Evolutionary conservation across 441 rosid genomes (phyloP).

Genomic region (Adansonia rubrostipa): DNA sequence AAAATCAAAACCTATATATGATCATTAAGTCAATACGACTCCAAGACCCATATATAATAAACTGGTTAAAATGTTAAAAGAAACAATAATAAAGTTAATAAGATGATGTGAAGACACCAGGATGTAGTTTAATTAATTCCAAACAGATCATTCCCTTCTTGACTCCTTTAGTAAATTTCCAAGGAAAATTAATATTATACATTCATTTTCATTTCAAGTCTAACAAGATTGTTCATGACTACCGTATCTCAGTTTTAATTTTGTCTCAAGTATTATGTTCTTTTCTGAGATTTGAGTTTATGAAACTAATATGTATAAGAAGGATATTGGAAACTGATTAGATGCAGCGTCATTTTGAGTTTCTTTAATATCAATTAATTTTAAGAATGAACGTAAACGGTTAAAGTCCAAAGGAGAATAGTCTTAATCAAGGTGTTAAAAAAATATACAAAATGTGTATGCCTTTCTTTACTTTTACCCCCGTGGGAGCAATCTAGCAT

Average conservation of each 20-base stretch:
- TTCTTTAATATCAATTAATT: background rate
- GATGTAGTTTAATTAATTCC: background rate
- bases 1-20: no score
- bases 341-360: constrained; percentile 6
- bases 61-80: background rate
- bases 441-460: background rate
- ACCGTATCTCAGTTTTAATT: background rate
- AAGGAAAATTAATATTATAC: background rate
- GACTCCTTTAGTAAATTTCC: background rate
- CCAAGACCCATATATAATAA: no score
- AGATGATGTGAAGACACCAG: background rate
- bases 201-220: background rate
- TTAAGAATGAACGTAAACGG: background rate
- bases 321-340: background rate
- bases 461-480: background rate
- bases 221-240: background rate
- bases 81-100: no score
- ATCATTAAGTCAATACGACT: no score
- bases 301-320: background rate
- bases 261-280: background rate
- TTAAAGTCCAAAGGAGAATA: constrained; percentile 8
- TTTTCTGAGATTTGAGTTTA: background rate
- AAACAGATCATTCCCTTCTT: background rate
- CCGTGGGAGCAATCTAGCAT: constrained; percentile 20
- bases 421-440: background rate